These are phyloP conservation scores for Fusarium beomiforme DNA, from an alignment of 2,329 filamentous ascomycete genomes.

Conservation along the genomic window DNA sequence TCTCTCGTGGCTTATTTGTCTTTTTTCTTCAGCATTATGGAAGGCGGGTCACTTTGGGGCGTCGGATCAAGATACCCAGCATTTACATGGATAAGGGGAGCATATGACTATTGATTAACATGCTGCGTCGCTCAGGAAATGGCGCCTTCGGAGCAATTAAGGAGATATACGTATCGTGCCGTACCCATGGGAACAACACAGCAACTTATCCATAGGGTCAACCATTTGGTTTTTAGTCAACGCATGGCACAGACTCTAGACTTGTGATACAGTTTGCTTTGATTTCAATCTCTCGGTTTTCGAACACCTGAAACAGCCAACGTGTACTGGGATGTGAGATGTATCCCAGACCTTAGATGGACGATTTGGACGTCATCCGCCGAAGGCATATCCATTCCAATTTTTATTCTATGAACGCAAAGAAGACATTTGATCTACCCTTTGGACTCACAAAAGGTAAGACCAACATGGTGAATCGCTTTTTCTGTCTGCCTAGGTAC, in stretches of 20 bases:
- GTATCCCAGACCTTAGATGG: background rate
- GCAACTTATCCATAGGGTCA: background rate
- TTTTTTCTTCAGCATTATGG: constrained; percentile 21
- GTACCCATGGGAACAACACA: background rate
- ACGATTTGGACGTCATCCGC: background rate
- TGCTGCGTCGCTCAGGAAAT: constrained; percentile 17
- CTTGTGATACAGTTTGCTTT: background rate
- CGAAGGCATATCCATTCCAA: background rate
- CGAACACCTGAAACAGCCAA: background rate
- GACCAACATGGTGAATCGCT: background rate
- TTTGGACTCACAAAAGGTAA: background rate
- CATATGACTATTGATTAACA: constrained; percentile 29
- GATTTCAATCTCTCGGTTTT: background rate
- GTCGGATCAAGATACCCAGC: constrained; percentile 40
- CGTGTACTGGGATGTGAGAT: background rate
- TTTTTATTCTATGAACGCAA: background rate
- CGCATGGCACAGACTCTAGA: constrained; percentile 23
- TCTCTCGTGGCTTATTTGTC: background rate
- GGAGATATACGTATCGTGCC: constrained; percentile 3
- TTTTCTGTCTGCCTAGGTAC: constrained; percentile 18
- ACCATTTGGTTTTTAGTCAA: constrained; percentile 13
- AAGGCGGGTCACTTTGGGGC: constrained; percentile 21
- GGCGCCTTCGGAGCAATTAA: constrained; percentile 38
- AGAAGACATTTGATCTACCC: background rate
- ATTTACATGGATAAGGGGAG: constrained; percentile 42